phyloP scores from a whole-genome alignment of 2,329 filamentous ascomycete species.

The Chaetomium sp. region DNA sequence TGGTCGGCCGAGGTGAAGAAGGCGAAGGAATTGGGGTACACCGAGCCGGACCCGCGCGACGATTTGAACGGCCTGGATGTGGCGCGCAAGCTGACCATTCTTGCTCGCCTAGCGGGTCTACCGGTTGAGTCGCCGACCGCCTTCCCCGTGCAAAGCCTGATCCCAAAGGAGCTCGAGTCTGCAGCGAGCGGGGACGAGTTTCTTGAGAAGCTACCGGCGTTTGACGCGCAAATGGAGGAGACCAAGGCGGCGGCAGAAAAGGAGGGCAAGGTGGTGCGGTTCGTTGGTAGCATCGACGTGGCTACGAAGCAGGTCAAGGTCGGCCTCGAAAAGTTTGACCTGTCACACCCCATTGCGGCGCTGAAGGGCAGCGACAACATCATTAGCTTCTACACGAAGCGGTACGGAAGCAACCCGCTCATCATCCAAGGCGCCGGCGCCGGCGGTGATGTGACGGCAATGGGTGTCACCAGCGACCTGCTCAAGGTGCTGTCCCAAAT shows the following conservation, averaged over 20 bases:
- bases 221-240: conserved; percentile 84
- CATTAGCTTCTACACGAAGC: conserved; percentile 95
- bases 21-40: conserved; percentile 89
- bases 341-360: conserved; percentile 82
- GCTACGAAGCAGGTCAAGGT: conserved; percentile 78
- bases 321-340: conserved; percentile 82
- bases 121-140: conserved; percentile 75
- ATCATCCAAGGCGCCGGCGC: conserved; percentile 94
- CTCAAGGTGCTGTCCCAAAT: conserved; percentile 79
- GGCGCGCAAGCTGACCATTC: conserved; percentile 91
- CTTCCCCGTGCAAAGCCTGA: conserved; percentile 91
- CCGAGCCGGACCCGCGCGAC: conserved; percentile 79
- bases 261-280: conserved; percentile 86
- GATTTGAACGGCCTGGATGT: conserved; percentile 85
- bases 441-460: conserved; percentile 91
- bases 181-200: conserved; percentile 78
- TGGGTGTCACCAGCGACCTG: conserved; percentile 93
- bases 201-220: conserved; percentile 69
- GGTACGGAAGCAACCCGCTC: conserved; percentile 84
- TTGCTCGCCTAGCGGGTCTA: conserved; percentile 79
- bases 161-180: conserved; percentile 78
- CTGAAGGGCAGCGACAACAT: conserved; percentile 98
- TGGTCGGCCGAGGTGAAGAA: conserved; percentile 91
- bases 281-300: conserved; percentile 89
- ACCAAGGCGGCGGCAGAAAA: conserved; percentile 78